Evolutionary conservation across 2,329 filamentous ascomycete genomes (phyloP), one percentile per base, ranked within the genome.

Genomic region (Emericellopsis atlantica): DNA sequence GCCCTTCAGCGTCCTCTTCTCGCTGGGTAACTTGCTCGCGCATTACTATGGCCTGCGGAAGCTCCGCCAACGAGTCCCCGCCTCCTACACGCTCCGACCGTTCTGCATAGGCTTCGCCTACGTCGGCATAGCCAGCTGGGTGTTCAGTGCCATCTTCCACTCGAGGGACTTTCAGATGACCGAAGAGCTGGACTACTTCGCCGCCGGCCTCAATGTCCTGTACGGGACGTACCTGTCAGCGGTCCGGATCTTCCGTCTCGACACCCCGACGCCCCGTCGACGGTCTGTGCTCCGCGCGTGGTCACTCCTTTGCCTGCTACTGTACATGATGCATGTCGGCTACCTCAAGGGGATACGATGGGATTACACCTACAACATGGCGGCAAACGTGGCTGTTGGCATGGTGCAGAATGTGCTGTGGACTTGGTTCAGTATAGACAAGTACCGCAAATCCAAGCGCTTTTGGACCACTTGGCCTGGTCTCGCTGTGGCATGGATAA

Each of bases 311-410:
- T 98, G 92, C 57, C 57, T 76, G 22, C 47, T 63, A 12, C 62
- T 94, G 40, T 98, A 94, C 59, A 54, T 70, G 22, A 66, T 74
- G 41, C 92, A 98, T 57, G 78, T 95, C 37, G 73, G 68, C 36
- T 98, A 95, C 59, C 70, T 98, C 41, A 86, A 82, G 54, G 76
- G 87, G 50, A 85, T 89, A 69, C 69, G 72, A 15, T 98, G 92
- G 84, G 84, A 96, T 60, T 98, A 98, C 59, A 84, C 82, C 5
- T 98, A 98, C 65, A 98, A 98, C 58, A 96, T 98, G 88, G 79
- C 83, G 2, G 92, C 89, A 40, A 98, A 96, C 54, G 84, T 98
- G 16, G 77, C 74, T 4, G 76, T 84, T 10, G 92, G 92, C 4
- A 67, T 88, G 33, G 59, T 89, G 5, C 81, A 88, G 55, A 95